Evolutionary conservation across 768 basidiomycete species (phyloP), one percentile per base, ranked within the genome.

Genomic region (Calvatia gigantea): DNA sequence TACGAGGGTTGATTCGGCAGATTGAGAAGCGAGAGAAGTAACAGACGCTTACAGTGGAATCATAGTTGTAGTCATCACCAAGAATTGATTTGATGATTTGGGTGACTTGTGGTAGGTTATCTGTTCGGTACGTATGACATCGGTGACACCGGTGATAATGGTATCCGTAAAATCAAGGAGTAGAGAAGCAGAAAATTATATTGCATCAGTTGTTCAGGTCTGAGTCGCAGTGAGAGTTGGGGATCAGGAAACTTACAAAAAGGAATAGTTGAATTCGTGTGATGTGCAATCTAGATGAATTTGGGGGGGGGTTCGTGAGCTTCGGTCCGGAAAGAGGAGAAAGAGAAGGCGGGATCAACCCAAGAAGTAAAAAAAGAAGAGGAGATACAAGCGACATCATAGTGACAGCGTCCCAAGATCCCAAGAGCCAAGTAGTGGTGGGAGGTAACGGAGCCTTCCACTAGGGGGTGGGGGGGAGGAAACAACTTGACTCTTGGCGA

Each of bases 71-170:
- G 54, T 85, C 75, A 11, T 81, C 80, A 37, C 74, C 73, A 41
- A 86, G 74, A 6, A 85, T 70, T 14, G 66, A 69, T 67, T 79
- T 81, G 60, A 86, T 73, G 23, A 70, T 70, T 58, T 79, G 72
- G 6, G 84, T 86, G 1, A 83, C 79, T 53, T 77, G 64, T 3
- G 83, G 82, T 54, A 79, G 80, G 63, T 85, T 82, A 60, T 85
- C 82, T 85, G 23, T 29, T 28, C 12, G 8, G 39, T 28, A 6
- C 11, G 32, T 28, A 7, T 28, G 41, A 14, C n/a, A n/a, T n/a
- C n/a, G n/a, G 17, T 51, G 38, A 29, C 17, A 29, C 15, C 21
- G 14, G 31, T 3, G n/a, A 27, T 42, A 14, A 15, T 17, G 2
- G 31, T 32, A n/a, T 43, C 44, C 29, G 6, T 27, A 32, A 14